A percentile compares a stretch with the other conserved stretches of the same genome.
phyloP scores from a whole-genome alignment of 345 rosid species.

The Trapa incisa region DNA sequence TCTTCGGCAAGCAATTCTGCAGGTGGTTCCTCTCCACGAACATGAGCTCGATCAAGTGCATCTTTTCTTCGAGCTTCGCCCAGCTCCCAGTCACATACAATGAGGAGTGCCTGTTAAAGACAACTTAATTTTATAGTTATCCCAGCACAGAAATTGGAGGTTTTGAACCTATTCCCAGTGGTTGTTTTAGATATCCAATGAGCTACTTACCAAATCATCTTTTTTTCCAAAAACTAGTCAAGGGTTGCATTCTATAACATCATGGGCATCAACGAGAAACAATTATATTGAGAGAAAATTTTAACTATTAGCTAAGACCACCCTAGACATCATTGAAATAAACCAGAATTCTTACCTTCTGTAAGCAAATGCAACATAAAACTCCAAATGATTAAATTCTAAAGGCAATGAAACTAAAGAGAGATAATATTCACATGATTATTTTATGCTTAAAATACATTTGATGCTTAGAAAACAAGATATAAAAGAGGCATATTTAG shows the following conservation, averaged over 20 bases:
- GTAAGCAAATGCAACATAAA: not conserved
- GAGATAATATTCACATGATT: not conserved
- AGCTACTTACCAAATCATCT: not conserved
- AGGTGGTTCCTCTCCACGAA: conserved; percentile 92
- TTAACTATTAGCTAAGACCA: not conserved
- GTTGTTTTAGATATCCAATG: not conserved
- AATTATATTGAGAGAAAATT: not conserved
- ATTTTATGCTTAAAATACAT: not conserved
- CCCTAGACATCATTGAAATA: not conserved
- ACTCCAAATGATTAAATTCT: not conserved
- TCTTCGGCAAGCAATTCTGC: conserved; percentile 86
- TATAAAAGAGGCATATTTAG: not conserved
- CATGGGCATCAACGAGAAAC: not conserved
- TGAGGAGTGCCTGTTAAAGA: conserved; percentile 61
- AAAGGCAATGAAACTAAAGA: not conserved
- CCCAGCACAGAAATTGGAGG: not conserved
- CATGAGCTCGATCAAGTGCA: conserved; percentile 81
- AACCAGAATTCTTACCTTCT: not conserved
- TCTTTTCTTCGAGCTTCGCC: conserved; percentile 84
- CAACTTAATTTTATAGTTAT: not conserved
- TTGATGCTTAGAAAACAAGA: not conserved
- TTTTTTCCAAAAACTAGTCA: not conserved
- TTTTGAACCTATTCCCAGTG: not conserved
- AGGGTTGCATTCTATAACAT: not conserved
- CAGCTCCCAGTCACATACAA: conserved; percentile 88